Conservation (phyloP, 176 grass and related monocot genomes). For the Rhipidocladum racemiflorum region DNA sequence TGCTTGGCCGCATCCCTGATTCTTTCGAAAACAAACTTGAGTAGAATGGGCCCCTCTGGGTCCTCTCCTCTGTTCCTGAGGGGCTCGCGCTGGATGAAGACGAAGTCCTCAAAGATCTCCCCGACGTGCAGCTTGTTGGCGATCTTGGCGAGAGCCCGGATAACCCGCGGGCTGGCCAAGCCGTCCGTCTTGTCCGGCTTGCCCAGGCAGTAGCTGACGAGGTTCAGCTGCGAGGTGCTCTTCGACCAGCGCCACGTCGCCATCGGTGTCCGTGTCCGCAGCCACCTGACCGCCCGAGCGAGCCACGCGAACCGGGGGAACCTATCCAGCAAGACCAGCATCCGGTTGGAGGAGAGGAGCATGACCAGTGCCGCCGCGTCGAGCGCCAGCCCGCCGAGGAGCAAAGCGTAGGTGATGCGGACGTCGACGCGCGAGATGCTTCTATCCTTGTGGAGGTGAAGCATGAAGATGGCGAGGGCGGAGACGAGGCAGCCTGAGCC, state of each 20-base stretch:
- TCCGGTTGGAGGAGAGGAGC: slow-evolving; percentile 29
- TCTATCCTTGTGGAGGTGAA: slow-evolving; percentile 12
- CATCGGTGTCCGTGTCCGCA: neutral
- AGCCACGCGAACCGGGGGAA: neutral
- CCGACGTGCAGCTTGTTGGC: neutral
- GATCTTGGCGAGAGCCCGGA: neutral
- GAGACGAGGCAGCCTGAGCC: slow-evolving; percentile 27
- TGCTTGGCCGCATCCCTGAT: too few species aligned
- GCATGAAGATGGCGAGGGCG: slow-evolving; percentile 23
- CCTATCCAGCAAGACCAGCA: neutral
- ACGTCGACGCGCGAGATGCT: slow-evolving; percentile 1
- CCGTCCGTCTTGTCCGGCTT: too few species aligned
- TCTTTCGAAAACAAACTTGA: too few species aligned
- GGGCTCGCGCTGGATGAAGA: slow-evolving; percentile 9
- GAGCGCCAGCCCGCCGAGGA: slow-evolving; percentile 41
- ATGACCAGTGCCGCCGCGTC: slow-evolving; percentile 14
- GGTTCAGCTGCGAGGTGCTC: slow-evolving; percentile 31
- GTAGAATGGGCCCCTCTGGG: too few species aligned
- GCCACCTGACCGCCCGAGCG: rapidly evolving
- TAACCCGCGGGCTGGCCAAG: neutral
- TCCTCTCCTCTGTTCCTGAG: too few species aligned
- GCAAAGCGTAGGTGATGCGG: slow-evolving; percentile 48
- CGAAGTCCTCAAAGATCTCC: slow-evolving; percentile 10
- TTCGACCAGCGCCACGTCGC: slow-evolving; percentile 13
- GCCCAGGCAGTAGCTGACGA: slow-evolving; percentile 12